phyloP scores from a whole-genome alignment of 2,329 filamentous ascomycete genomes.

The Fusarium pininemorale region DNA sequence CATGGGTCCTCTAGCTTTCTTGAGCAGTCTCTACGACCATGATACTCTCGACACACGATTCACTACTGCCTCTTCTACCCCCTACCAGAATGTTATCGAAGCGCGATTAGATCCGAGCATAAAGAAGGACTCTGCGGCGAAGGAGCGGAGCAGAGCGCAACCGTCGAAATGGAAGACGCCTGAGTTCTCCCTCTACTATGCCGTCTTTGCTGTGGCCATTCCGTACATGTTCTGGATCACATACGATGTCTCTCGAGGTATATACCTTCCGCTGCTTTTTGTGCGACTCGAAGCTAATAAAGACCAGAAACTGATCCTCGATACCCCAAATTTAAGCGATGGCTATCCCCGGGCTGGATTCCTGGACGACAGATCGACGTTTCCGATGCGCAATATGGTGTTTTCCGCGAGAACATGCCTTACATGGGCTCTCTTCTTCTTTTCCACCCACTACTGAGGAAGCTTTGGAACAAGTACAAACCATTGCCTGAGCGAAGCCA shows the following conservation, averaged over 20 bases:
- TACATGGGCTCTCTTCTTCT: slow-evolving; percentile 78
- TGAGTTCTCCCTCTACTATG: slow-evolving; percentile 86
- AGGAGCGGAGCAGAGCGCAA: slow-evolving; percentile 56
- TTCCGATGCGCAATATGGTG: slow-evolving; percentile 86
- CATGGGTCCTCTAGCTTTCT: slow-evolving; percentile 56
- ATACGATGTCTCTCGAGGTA: slow-evolving; percentile 85
- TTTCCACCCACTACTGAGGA: slow-evolving; percentile 82
- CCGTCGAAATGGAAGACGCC: slow-evolving; percentile 84
- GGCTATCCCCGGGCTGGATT: slow-evolving; percentile 87
- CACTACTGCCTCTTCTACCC: slow-evolving; percentile 73
- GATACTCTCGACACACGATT: slow-evolving; percentile 71
- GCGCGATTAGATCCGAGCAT: slow-evolving; percentile 55
- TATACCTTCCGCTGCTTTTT: slow-evolving; percentile 37
- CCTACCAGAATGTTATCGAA: slow-evolving; percentile 68
- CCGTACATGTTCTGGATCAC: slow-evolving; percentile 93
- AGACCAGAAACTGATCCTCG: slow-evolving; percentile 78
- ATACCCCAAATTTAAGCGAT: slow-evolving; percentile 76
- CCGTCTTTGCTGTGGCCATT: slow-evolving; percentile 71
- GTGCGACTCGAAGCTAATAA: slow-evolving; percentile 19
- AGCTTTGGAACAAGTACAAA: slow-evolving; percentile 69
- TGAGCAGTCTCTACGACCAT: slow-evolving; percentile 68
- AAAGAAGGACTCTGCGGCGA: slow-evolving; percentile 45
- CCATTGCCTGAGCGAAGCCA: slow-evolving; percentile 49
- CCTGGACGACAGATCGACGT: slow-evolving; percentile 91
- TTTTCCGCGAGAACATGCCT: slow-evolving; percentile 86